Evolutionary conservation across 2,329 filamentous ascomycete species (phyloP).

Genomic region (Monosporascus cannonballus): DNA sequence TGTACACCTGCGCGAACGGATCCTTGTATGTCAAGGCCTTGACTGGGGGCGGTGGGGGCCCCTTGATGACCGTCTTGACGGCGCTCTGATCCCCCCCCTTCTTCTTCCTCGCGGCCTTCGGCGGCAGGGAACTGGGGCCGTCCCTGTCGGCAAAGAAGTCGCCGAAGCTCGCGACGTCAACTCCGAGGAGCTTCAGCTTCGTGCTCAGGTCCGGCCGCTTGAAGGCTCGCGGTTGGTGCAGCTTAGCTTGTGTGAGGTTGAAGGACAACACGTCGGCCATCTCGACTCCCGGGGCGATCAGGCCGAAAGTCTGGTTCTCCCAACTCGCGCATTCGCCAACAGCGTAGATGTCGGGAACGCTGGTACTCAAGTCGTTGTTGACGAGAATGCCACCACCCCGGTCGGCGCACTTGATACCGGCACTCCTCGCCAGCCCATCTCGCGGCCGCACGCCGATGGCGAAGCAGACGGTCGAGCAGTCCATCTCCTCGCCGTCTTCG

Average conservation of each 20-base stretch:
- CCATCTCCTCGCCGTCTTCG: conserved; percentile 71
- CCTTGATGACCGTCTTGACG: conserved; percentile 47
- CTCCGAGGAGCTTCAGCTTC: conserved; percentile 82
- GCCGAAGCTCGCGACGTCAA: conserved; percentile 88
- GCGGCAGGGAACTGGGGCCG: conserved; percentile 69
- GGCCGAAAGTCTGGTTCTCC: conserved; percentile 78
- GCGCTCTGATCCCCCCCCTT: conserved; percentile 27
- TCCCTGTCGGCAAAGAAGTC: conserved; percentile 90
- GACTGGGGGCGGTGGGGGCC: conserved; percentile 54
- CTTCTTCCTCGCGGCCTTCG: conserved; percentile 39
- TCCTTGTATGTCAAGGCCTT: conserved; percentile 86
- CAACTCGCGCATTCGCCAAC: conserved; percentile 90
- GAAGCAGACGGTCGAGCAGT: conserved; percentile 80
- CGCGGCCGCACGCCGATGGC: conserved; percentile 79
- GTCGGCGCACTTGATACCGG: conserved; percentile 67
- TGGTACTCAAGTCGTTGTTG: conserved; percentile 62
- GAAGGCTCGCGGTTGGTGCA: conserved; percentile 64
- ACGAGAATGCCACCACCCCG: conserved; percentile 73
- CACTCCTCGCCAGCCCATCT: conserved; percentile 66
- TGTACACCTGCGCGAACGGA: conserved; percentile 82
- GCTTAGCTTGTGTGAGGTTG: conserved; percentile 79
- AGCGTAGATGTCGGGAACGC: conserved; percentile 67
- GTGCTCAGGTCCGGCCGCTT: conserved; percentile 83
- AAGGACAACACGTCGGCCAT: conserved; percentile 91
- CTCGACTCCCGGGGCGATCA: conserved; percentile 85